Percentiles rank a stretch among this genome's conserved stretches.
phyloP scores from a whole-genome alignment of 2,329 filamentous ascomycete species.

The Bipolaris cookei region DNA sequence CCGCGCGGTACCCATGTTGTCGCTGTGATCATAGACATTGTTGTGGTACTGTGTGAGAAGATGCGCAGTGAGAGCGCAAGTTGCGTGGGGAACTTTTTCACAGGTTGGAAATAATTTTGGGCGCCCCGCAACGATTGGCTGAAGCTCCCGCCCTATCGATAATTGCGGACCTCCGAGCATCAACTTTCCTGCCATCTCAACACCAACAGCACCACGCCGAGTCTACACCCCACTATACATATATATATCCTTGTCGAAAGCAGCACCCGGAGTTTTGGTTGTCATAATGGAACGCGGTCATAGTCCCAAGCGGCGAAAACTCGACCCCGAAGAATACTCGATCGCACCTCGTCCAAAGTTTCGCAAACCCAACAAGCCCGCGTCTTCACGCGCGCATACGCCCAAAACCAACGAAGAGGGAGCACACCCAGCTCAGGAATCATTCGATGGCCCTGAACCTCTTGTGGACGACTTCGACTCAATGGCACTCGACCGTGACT shows the following conservation, averaged over 20 bases:
- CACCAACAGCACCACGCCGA: constrained; percentile 4
- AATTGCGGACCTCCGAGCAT: constrained; percentile 33
- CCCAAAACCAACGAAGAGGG: constrained; percentile 40
- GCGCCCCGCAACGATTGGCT: constrained; percentile 28
- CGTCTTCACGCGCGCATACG: constrained; percentile 47
- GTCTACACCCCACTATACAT: background rate
- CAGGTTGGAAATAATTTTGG: constrained; percentile 24
- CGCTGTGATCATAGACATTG: constrained; percentile 63
- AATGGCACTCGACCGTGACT: constrained; percentile 82
- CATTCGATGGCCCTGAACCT: constrained; percentile 68
- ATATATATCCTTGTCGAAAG: background rate
- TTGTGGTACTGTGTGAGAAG: constrained; percentile 6
- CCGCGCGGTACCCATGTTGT: constrained; percentile 61
- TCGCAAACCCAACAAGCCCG: constrained; percentile 43
- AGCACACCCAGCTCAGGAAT: constrained; percentile 58
- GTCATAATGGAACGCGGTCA: constrained; percentile 49
- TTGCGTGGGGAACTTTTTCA: constrained; percentile 21
- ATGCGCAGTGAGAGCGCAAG: constrained; percentile 19
- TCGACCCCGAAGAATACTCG: constrained; percentile 68
- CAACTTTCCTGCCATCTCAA: constrained; percentile 6
- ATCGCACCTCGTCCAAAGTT: constrained; percentile 58
- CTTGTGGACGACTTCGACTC: constrained; percentile 71
- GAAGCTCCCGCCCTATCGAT: constrained; percentile 30
- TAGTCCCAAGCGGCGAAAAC: constrained; percentile 69
- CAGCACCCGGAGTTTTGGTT: background rate